Percentiles rank a stretch among this genome's conserved stretches.
Conservation (phyloP, 108 stramenopile species). For the Nitzschia inconspicua region DNA sequence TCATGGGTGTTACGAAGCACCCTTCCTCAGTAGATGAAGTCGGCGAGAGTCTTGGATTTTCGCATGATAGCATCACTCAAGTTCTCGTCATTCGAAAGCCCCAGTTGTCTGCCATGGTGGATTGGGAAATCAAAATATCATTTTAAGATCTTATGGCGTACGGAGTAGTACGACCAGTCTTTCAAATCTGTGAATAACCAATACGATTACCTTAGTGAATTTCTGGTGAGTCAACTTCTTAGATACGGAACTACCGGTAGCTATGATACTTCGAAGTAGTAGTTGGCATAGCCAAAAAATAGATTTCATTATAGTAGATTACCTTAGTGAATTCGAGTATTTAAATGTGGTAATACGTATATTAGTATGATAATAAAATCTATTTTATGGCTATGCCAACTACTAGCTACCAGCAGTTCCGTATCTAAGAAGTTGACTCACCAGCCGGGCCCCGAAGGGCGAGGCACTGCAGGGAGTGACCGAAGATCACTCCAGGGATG, state of each 20-base stretch:
- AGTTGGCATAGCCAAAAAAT: no score
- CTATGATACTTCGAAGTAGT: neutral
- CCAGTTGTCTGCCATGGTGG: constrained; percentile 53
- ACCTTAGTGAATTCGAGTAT: no score
- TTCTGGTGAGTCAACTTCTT: neutral
- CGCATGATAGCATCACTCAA: constrained; percentile 47
- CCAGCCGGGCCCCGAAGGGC: no score
- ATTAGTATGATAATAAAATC: no score
- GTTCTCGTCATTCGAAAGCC: constrained; percentile 80
- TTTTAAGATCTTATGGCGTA: constrained; percentile 1
- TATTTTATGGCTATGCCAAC: no score
- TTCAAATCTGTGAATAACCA: neutral
- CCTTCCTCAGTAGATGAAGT: constrained; percentile 34
- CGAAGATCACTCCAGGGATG: no score
- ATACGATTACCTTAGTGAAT: neutral
- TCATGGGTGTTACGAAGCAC: constrained; percentile 64
- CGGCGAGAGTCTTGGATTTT: constrained; percentile 33
- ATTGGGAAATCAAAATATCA: constrained; percentile 51
- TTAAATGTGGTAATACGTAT: no score
- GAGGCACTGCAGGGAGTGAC: no score
- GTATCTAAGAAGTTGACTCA: no score
- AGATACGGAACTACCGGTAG: no score
- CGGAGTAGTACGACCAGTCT: neutral
- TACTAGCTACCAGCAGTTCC: no score
- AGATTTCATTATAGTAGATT: no score